Percentiles rank a stretch among this genome's conserved stretches.
These are phyloP conservation scores for Leptoxyphium fumago DNA, from an alignment of 2,329 filamentous ascomycete genomes.

Conservation along the genomic window DNA sequence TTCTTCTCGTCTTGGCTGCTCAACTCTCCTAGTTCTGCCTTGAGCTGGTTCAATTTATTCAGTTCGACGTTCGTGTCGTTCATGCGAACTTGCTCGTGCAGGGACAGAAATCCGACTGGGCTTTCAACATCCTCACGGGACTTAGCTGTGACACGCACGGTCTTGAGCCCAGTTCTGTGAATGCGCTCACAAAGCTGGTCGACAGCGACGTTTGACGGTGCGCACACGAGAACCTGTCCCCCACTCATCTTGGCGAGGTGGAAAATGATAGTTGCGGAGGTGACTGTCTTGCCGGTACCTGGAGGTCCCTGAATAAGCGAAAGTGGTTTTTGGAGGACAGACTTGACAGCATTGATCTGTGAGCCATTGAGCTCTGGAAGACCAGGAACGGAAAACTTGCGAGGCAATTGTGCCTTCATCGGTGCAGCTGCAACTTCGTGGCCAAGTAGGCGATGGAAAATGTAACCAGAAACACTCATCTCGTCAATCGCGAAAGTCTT, in stretches of 20 bases:
- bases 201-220: conserved; percentile 94
- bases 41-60: conserved; percentile 81
- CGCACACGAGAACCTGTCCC: conserved; percentile 88
- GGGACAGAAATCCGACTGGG: conserved; percentile 85
- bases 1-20: conserved; percentile 97
- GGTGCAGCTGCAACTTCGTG: conserved; percentile 89
- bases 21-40: conserved; percentile 78
- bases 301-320: conserved; percentile 95
- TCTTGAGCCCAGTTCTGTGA: conserved; percentile 85
- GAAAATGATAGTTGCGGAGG: conserved; percentile 96
- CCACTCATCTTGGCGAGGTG: conserved; percentile 91
- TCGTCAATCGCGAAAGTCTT: conserved; percentile 97
- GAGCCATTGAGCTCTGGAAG: conserved; percentile 89
- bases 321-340: conserved; percentile 80
- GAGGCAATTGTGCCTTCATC: conserved; percentile 89
- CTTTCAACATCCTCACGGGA: conserved; percentile 97
- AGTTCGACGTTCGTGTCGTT: conserved; percentile 93
- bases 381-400: conserved; percentile 91
- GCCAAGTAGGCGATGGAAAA: conserved; percentile 91
- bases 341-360: conserved; percentile 92
- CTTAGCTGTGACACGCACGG: conserved; percentile 95
- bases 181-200: conserved; percentile 97
- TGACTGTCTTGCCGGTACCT: conserved; percentile 96
- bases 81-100: conserved; percentile 95
- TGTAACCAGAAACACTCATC: conserved; percentile 95